Conservation (phyloP, 1,139 yeast genomes). For the Kodamaea sp. region DNA sequence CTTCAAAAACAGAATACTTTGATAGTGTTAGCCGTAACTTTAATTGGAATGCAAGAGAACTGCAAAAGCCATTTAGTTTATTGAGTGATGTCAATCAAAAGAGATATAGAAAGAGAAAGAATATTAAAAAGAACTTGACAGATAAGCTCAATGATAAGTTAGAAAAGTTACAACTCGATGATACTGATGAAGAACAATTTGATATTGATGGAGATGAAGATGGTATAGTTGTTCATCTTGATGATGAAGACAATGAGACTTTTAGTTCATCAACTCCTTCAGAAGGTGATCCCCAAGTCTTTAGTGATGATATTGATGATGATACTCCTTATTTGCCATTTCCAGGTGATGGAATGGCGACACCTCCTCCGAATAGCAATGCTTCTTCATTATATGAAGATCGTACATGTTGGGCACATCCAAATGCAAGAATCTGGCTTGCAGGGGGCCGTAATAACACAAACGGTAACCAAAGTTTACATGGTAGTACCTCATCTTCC, state of each 20-base stretch:
- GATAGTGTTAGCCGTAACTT: slow-evolving; percentile 79
- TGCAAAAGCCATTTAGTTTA: slow-evolving; percentile 68
- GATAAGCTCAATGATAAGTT: slow-evolving; percentile 6
- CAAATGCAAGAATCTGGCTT: slow-evolving; percentile 33
- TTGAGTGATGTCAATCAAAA: slow-evolving; percentile 46
- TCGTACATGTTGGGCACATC: slow-evolving; percentile 39
- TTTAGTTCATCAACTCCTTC: slow-evolving; percentile 15
- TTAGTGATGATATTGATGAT: slow-evolving; percentile 12
- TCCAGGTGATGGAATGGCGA: slow-evolving; percentile 26
- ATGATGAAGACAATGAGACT: slow-evolving; percentile 11
- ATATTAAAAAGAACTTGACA: slow-evolving; percentile 26
- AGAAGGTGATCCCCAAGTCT: slow-evolving; percentile 9
- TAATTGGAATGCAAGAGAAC: slow-evolving; percentile 84
- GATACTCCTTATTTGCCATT: slow-evolving; percentile 23
- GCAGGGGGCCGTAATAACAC: slow-evolving; percentile 10
- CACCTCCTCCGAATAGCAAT: slow-evolving; percentile 25
- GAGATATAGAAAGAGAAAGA: slow-evolving; percentile 23
- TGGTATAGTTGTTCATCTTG: slow-evolving; percentile 1
- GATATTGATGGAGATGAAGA: slow-evolving; percentile 24
- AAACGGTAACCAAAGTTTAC: not conserved
- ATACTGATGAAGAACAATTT: slow-evolving; percentile 19
- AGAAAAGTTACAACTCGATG: slow-evolving; percentile 12
- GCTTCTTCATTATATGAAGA: slow-evolving; percentile 28
- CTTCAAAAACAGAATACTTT: slow-evolving; percentile 72
- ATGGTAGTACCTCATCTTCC: too few relatives aligned